Conservation (phyloP, 345 rosid species). For the Punica granatum region DNA sequence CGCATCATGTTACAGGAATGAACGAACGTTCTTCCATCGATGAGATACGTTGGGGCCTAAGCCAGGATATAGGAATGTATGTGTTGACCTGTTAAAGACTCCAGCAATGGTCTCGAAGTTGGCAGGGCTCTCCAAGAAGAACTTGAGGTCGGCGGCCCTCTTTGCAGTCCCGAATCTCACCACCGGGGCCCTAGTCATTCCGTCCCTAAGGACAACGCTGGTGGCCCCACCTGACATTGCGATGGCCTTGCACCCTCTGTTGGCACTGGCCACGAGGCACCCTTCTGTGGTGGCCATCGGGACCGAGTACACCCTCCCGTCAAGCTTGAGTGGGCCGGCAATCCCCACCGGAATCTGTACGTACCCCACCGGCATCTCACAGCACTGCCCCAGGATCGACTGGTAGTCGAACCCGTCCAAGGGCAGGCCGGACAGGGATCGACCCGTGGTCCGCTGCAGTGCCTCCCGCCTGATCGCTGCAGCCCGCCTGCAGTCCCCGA, state of each 20-base stretch:
- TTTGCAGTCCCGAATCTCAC: conserved; percentile 25
- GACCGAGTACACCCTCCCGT: conserved; percentile 29
- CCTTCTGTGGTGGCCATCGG: conserved; percentile 53
- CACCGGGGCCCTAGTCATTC: conserved; percentile 37
- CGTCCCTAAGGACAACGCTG: conserved; percentile 28
- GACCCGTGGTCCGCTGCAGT: conserved; percentile 24
- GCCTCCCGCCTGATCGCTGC: conserved; percentile 33
- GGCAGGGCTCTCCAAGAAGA: conserved; percentile 28
- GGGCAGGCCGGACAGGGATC: conserved; percentile 28
- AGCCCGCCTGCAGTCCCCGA: conserved; percentile 33
- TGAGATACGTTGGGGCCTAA: too few species aligned
- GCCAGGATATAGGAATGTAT: too few species aligned
- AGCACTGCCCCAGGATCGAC: conserved; percentile 39
- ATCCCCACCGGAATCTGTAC: conserved; percentile 42
- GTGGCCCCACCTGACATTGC: conserved; percentile 32
- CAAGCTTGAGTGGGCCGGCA: conserved; percentile 33
- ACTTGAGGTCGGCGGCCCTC: conserved; percentile 30
- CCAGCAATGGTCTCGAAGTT: conserved; percentile 21
- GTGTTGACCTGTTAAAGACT: conserved; percentile 26
- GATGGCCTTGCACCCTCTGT: conserved; percentile 43
- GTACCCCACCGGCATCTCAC: conserved; percentile 42
- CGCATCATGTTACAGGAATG: too few species aligned
- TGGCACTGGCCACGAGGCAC: conserved; percentile 37
- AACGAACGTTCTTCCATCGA: too few species aligned
- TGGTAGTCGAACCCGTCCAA: conserved; percentile 30